A percentile compares a stretch with the other conserved stretches of the same genome.
These are phyloP conservation scores for Pseudocercospora ulei DNA, from an alignment of 2,329 filamentous ascomycete genomes.

Conservation along the genomic window DNA sequence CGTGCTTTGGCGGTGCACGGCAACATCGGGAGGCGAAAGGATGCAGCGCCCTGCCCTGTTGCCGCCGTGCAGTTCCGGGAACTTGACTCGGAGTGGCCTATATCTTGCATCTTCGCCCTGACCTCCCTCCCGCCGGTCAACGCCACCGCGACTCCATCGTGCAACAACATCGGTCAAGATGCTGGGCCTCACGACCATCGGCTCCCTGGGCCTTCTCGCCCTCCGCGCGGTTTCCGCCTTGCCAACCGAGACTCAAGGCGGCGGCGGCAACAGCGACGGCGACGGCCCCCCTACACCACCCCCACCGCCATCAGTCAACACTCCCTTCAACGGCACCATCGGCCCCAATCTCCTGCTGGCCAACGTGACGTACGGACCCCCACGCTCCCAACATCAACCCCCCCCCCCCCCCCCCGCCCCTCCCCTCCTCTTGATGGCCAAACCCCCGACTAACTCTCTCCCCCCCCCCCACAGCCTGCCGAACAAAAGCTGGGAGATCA, in stretches of 20 bases:
- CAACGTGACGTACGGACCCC: conserved; percentile 8
- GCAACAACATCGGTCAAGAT: neutral
- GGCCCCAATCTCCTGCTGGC: conserved; percentile 13
- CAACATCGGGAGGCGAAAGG: neutral
- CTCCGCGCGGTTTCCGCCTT: neutral
- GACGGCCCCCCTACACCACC: no score
- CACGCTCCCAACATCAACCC: neutral
- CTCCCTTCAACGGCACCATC: conserved; percentile 11
- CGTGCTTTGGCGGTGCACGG: neutral
- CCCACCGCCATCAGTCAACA: neutral
- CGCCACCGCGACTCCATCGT: neutral
- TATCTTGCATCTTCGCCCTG: no score
- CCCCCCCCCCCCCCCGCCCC: neutral
- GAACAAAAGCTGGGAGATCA: conserved; percentile 10
- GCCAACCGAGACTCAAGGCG: conserved; percentile 1
- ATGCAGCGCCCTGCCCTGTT: neutral
- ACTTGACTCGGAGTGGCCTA: no score
- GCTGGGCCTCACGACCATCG: conserved; percentile 1
- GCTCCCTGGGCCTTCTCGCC: neutral
- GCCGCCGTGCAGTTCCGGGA: neutral
- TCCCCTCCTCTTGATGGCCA: neutral
- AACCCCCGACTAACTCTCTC: neutral
- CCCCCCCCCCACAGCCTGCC: conserved; percentile 5
- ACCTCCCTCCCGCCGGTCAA: no score
- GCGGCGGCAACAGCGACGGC: no score